Evolutionary conservation across 768 basidiomycete genomes (phyloP).

Genomic region (Lentinula sp.): DNA sequence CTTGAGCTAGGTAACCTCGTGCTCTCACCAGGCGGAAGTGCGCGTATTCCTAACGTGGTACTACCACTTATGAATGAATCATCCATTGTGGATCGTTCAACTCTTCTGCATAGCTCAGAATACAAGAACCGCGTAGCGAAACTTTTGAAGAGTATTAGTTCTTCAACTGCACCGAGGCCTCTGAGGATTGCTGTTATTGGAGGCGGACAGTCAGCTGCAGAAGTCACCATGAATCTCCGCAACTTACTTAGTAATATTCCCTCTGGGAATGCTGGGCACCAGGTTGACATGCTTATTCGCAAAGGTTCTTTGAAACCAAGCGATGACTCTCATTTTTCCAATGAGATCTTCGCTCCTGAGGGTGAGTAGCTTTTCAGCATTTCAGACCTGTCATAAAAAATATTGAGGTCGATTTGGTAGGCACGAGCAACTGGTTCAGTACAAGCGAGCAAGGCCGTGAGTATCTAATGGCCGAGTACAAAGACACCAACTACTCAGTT

Average conservation of each 20-base stretch:
- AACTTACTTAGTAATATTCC: constrained; percentile 28
- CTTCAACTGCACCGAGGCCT: constrained; percentile 14
- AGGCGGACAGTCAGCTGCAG: constrained; percentile 42
- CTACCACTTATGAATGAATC: constrained; percentile 24
- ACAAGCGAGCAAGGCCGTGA: constrained; percentile 3
- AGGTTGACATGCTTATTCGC: constrained; percentile 45
- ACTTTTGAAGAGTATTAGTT: constrained; percentile 24
- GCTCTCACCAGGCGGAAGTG: constrained; percentile 44
- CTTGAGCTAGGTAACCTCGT: constrained; percentile 34
- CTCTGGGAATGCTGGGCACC: constrained; percentile 20
- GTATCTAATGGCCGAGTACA: constrained; percentile 27
- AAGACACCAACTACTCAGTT: constrained; percentile 47
- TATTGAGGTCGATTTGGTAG: neutral
- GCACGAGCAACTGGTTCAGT: neutral
- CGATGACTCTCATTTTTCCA: constrained; percentile 47
- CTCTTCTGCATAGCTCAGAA: constrained; percentile 29
- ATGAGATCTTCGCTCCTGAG: constrained; percentile 49
- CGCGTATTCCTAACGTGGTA: constrained; percentile 33
- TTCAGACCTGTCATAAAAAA: neutral
- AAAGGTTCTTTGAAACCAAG: constrained; percentile 44
- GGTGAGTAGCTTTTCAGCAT: constrained; percentile 16
- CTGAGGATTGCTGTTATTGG: constrained; percentile 40
- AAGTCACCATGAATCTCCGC: constrained; percentile 39
- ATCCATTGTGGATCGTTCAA: constrained; percentile 19
- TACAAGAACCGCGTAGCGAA: constrained; percentile 32